Base-by-base conservation (phyloP, 1,284 basidiomycete genomes). In the Cystobasidiaceae sp. region DNA sequence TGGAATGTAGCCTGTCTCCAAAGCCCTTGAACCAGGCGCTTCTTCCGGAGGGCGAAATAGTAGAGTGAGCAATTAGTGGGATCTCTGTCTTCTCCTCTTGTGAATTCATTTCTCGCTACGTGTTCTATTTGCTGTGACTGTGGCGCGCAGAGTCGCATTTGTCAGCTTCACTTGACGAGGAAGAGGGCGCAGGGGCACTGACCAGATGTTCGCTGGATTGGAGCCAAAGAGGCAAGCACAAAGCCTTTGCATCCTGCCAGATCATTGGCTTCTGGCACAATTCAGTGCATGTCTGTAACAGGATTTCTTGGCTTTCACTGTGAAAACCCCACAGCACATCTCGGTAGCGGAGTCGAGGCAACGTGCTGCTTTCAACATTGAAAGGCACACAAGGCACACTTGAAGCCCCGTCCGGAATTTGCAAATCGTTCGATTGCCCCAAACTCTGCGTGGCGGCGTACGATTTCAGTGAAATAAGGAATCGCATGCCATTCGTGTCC, bases 1-100 rank as follows among this genome's bases (percentile, higher is more conserved):
- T 98, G 93, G 82, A 93, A 94, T 2, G 86, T 84, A 0, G 93
- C 91, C 75, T 97, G 94, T 70, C 89, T 84, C 96, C 96, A 99
- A 3, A 98, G 81, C 0, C 92, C 90, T 70, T 91, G 88, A 0
- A 98, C 90, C 15, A 97, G 83, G 74, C 91, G 90, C 59, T 84
- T 83, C 75, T 97, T 97, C 41, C 90, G 88, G 1, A 98, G 79
- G 1, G 96, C 93, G 72, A 97, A 96, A 78, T 97, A 99, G 76
- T 90, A 88, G 37, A 99, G 79, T 17, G 90, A 93, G 74, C 92
- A 93, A 9, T 83, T 79, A 5, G 87, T 88, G 1, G 96, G 96
- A 77, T 99, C 92, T 15, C 92, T 85, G 57, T 83, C 82, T 23
- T 91, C 89, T 4, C 85, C 86, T 3, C 83, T 80, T 84, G 93